Percentiles rank a stretch among this genome's conserved stretches.
Evolutionary conservation across 257 asterid genomes (phyloP).

Genomic region (Ilex asprella): DNA sequence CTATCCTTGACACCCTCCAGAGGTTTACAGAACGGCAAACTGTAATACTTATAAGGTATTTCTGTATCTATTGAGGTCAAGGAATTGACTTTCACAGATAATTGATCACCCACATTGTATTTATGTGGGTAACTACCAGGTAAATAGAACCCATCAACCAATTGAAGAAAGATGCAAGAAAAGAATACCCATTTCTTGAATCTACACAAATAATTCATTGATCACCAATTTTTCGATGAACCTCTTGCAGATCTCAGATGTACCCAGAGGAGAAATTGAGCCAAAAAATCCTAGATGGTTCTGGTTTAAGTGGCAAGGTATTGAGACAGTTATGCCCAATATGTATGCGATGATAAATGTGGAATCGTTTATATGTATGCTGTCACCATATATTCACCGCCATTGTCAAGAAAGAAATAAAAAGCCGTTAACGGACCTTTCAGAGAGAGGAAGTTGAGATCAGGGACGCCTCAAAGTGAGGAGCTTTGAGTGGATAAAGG

Average conservation of each 20-base stretch:
- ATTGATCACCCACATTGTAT: constrained; percentile 17
- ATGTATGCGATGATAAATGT: too few species aligned
- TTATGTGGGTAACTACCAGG: constrained; percentile 29
- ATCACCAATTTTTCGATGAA: not conserved
- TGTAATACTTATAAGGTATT: constrained; percentile 19
- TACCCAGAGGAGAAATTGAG: not conserved
- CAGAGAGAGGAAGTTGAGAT: too few species aligned
- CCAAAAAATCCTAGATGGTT: not conserved
- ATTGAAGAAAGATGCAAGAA: constrained; percentile 3
- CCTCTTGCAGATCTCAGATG: too few species aligned
- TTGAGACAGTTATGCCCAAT: too few species aligned
- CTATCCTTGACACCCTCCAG: constrained; percentile 22
- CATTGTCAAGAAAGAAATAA: too few species aligned
- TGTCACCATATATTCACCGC: too few species aligned
- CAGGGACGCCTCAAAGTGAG: too few species aligned
- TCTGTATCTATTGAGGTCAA: constrained; percentile 24
- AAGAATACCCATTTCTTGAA: constrained; percentile 11
- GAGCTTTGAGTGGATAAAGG: too few species aligned
- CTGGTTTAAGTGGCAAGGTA: too few species aligned
- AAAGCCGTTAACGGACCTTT: too few species aligned
- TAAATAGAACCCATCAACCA: constrained; percentile 15
- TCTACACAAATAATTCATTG: constrained; percentile 9
- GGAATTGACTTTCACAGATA: constrained; percentile 22
- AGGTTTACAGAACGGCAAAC: constrained; percentile 23
- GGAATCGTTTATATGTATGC: too few species aligned